Percentiles rank a stretch among this genome's conserved stretches.
Evolutionary conservation across 148 eudicot species (phyloP).

Genomic region (Drosera capensis): DNA sequence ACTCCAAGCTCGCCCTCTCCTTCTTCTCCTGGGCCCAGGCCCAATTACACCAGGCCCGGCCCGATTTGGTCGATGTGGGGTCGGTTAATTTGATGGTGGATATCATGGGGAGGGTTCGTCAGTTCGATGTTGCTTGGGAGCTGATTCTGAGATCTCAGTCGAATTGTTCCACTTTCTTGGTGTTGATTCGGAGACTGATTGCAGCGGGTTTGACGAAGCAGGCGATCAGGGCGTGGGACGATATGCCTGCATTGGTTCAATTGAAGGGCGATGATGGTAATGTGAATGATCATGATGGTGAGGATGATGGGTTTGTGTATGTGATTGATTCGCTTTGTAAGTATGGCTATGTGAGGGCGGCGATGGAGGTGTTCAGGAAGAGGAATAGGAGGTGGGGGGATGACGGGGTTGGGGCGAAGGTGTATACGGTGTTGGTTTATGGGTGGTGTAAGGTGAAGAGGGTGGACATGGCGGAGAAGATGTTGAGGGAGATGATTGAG

Average conservation of each 20-base stretch:
- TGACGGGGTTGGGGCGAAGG: constrained; percentile 32
- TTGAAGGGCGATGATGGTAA: constrained; percentile 7
- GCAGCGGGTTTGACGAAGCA: constrained; percentile 64
- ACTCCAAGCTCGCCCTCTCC: constrained; percentile 15
- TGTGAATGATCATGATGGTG: neutral
- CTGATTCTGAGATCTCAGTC: constrained; percentile 29
- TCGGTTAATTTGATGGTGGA: constrained; percentile 46
- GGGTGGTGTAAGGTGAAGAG: constrained; percentile 81
- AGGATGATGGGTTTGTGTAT: constrained; percentile 27
- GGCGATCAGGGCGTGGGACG: constrained; percentile 65
- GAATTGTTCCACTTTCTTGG: constrained; percentile 36
- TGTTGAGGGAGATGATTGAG: constrained; percentile 63
- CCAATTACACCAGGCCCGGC: constrained; percentile 10
- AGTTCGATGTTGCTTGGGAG: constrained; percentile 81
- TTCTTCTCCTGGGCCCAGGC: constrained; percentile 44
- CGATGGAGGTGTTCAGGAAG: constrained; percentile 67
- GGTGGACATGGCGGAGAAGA: constrained; percentile 48
- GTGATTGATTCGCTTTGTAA: constrained; percentile 81
- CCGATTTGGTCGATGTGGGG: constrained; percentile 23
- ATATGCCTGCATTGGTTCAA: constrained; percentile 48
- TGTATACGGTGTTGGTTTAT: constrained; percentile 60
- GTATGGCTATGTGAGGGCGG: constrained; percentile 56
- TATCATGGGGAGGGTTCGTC: constrained; percentile 51
- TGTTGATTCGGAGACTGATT: constrained; percentile 47
- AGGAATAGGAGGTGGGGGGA: constrained; percentile 34